These are phyloP conservation scores for Corchorus capsularis DNA, from an alignment of 345 rosid genomes.

Conservation along the genomic window DNA sequence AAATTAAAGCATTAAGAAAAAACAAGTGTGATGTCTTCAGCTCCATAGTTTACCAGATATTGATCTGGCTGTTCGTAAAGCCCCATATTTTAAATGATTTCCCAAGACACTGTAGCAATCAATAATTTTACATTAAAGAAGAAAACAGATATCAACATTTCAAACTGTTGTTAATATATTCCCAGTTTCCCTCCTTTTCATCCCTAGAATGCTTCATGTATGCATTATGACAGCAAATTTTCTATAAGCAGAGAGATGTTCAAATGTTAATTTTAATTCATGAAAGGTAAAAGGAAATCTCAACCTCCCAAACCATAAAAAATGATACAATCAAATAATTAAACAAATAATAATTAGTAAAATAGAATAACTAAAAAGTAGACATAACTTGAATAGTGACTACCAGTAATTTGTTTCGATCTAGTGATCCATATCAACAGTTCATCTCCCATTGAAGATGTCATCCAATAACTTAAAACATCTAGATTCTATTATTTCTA, in stretches of 20 bases:
- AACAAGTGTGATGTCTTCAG: slow-evolving; percentile 4
- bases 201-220: background rate
- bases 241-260: background rate
- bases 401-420: background rate
- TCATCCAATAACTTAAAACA: background rate
- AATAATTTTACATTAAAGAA: background rate
- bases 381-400: too few relatives aligned
- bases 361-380: background rate
- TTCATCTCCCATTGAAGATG: background rate
- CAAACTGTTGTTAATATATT: background rate
- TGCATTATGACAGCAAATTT: background rate
- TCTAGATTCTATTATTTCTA: too few relatives aligned
- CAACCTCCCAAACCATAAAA: background rate
- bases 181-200: slow-evolving; percentile 5
- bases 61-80: background rate
- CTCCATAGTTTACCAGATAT: slow-evolving; percentile 11
- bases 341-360: background rate
- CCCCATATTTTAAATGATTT: background rate
- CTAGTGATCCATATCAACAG: background rate
- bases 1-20: slow-evolving; percentile 17
- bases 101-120: background rate
- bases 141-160: background rate
- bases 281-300: background rate
- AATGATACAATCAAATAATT: background rate
- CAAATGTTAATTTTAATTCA: background rate